Base-by-base conservation (phyloP, 495 filamentous ascomycete genomes). In the Hyaloscypha finlandica region DNA sequence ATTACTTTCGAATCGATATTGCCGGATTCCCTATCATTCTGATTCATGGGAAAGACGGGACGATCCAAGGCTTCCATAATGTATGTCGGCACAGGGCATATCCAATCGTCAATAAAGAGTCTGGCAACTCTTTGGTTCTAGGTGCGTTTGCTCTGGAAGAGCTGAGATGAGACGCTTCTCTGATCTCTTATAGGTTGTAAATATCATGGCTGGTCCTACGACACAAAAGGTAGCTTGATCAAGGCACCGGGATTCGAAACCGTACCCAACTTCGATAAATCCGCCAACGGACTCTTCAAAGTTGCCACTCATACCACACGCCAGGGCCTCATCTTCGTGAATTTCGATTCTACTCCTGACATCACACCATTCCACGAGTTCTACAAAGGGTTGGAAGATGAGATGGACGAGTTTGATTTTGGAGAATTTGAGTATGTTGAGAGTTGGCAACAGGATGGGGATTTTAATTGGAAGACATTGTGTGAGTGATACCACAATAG, bases 161-260 rank as follows among this genome's bases (percentile, higher is more conserved):
- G 25, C 25, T 2, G 25, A 25, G 25, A 25, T 25, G 25, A 25
- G 29, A 29, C 20, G 4, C n/a, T 6, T 8, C n/a, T 8, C n/a
- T 29, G 35, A 37, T 48, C 22, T 11, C 22, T 48, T 11, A 30
- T 16, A 53, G 61, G 61, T 6, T 88, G 84, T 72, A 77, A 81
- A 48, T 88, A 87, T 67, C 85, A 88, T 71, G 85, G 85, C 31
- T 88, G 85, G 85, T 83, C 81, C 37, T 87, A 87, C 67, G 80
- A 82, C 61, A 77, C 79, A 6, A 77, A 74, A 37, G 85, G 86
- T 19, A 77, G 80, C 31, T 74, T 88, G 37, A 78, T 84, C 52
- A 85, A 86, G 70, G 85, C 86, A 6, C 84, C 85, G 0, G 75
- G 78, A 0, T 87, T 82, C 68, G 77, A 86, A 42, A 77, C 77